Evolutionary conservation across 2,329 filamentous ascomycete genomes (phyloP), one percentile per base, ranked within the genome.

Genomic region (Pezicula neosporulosa): DNA sequence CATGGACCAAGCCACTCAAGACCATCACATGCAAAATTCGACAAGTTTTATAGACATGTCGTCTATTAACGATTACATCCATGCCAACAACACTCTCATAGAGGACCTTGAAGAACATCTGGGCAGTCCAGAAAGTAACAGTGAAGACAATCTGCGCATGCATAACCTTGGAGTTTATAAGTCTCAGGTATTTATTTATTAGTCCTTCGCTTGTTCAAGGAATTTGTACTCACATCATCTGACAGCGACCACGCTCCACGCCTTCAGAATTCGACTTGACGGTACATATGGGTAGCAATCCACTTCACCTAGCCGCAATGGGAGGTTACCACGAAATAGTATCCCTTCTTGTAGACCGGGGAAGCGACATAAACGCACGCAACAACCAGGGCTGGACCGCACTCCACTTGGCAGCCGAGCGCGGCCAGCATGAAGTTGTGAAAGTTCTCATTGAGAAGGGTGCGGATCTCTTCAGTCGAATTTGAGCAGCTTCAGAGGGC

Each of bases 251-350:
- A 13, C 39, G 24, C 18, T 42, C 39, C 15, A 15, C 13, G 15
- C 19, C 39, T 16, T 5, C n/a, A 16, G 48, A 16, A 4, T 46
- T 44, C 19, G 27, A 44, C 24, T 4, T 27, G 24, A 36, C 44
- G 21, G n/a, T 13, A 13, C 24, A 33, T 19, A 18, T 28, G 28
- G 50, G 50, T 3, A 47, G 45, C 16, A 52, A 47, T 7, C 16
- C 50, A 9, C 50, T 52, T 19, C 50, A 52, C 38, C 21, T 48
- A 13, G 50, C 50, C 12, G 50, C 50, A 7, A 30, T 41, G 36
- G 16, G 36, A 9, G 50, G 50, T n/a, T 49, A 49, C 30, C 24
- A 42, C 7, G 30, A 30, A n/a, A 49, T 52, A 16, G 50, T 49
- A 16, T 19, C 18, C 4, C 39, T 42, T 18, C 39, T 42, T 12